Conservation (phyloP, 208 protist species). For the Acanthamoeba castellanii region DNA sequence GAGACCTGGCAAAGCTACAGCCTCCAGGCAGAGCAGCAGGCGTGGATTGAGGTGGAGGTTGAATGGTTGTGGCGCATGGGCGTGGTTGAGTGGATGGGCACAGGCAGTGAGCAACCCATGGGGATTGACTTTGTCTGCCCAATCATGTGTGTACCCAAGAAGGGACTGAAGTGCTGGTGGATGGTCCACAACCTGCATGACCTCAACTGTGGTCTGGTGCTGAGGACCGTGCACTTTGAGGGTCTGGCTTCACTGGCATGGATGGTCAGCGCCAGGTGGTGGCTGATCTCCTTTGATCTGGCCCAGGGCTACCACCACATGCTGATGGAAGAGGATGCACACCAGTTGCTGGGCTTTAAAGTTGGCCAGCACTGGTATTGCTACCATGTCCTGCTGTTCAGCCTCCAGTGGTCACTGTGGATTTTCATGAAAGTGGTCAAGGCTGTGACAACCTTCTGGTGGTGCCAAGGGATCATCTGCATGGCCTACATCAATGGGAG, state of each 20-base stretch:
- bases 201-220: too few relatives aligned
- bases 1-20: neutral
- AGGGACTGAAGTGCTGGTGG: neutral
- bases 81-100: neutral
- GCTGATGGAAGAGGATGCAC: neutral
- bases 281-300: neutral
- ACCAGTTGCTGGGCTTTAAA: neutral
- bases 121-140: neutral
- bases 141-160: neutral
- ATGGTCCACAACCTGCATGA: neutral
- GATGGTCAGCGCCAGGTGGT: neutral
- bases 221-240: slow-evolving; percentile 4
- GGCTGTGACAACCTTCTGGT: neutral
- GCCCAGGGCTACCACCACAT: slow-evolving; percentile 47
- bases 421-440: slow-evolving; percentile 25
- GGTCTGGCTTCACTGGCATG: neutral
- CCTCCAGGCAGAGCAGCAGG: neutral
- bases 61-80: neutral
- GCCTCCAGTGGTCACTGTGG: slow-evolving; percentile 47
- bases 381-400: slow-evolving; percentile 16
- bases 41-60: neutral
- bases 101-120: neutral
- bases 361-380: neutral
- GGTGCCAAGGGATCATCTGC: neutral
- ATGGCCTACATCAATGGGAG: neutral